Evolutionary conservation across 2,329 filamentous ascomycete species (phyloP).

Genomic region (Beauveria sp.): DNA sequence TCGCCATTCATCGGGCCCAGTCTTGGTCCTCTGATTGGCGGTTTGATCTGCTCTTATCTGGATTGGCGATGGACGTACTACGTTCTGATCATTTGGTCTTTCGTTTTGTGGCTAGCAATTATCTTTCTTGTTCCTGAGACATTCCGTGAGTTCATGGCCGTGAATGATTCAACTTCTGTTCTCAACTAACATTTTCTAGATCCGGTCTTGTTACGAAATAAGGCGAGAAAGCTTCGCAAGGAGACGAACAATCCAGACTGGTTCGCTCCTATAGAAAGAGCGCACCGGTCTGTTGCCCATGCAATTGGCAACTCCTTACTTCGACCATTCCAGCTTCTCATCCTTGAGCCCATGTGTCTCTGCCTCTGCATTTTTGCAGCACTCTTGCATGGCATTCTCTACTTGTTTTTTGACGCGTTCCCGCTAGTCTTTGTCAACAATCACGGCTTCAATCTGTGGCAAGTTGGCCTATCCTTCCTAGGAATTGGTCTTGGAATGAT

Average conservation of each 20-base stretch:
- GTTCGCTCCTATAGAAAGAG: conserved; percentile 24
- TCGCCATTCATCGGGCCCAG: conserved; percentile 57
- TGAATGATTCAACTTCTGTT: no score
- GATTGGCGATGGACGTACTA: conserved; percentile 82
- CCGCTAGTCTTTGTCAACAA: conserved; percentile 69
- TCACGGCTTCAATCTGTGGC: conserved; percentile 73
- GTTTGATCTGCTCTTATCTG: conserved; percentile 72
- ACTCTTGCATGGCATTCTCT: conserved; percentile 78
- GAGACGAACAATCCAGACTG: conserved; percentile 70
- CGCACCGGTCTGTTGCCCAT: no score
- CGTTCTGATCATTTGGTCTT: conserved; percentile 73
- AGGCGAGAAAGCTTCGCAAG: conserved; percentile 61
- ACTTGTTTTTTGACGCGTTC: conserved; percentile 91
- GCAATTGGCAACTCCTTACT: no score
- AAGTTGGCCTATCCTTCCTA: conserved; percentile 72
- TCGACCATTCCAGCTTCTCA: conserved; percentile 48
- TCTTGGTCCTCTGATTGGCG: conserved; percentile 57
- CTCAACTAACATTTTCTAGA: conserved; percentile 18
- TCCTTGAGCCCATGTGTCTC: conserved; percentile 78
- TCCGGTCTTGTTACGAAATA: conserved; percentile 62
- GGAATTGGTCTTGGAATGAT: conserved; percentile 63
- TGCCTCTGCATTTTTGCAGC: conserved; percentile 76
- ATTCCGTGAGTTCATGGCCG: conserved; percentile 40
- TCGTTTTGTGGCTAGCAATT: conserved; percentile 46
- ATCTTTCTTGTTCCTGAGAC: conserved; percentile 79